Percentiles rank a stretch among this genome's conserved stretches.
Conservation (phyloP, 73 alveolate genomes). For the Vitrella brassicaformis region DNA sequence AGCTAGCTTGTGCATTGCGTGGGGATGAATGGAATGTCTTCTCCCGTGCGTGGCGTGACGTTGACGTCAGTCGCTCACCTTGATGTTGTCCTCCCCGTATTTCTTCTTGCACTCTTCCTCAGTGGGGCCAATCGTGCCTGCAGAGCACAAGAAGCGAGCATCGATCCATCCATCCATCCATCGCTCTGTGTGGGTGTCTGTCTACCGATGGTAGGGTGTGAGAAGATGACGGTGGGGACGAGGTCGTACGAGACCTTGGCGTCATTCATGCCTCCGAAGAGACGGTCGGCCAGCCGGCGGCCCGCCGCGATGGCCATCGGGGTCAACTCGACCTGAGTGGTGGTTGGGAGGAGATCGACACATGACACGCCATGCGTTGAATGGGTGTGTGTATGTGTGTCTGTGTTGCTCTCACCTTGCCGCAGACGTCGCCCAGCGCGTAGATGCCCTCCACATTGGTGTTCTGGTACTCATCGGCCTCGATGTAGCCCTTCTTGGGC, state of each 20-base stretch:
- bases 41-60: not conserved
- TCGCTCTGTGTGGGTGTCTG: not conserved
- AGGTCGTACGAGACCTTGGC: conserved; percentile 49
- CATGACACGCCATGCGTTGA: not conserved
- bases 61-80: not conserved
- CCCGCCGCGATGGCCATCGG: conserved; percentile 94
- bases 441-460: conserved; percentile 69
- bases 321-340: conserved; percentile 59
- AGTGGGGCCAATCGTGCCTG: not conserved
- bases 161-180: not conserved
- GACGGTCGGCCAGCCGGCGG: conserved; percentile 67
- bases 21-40: not conserved
- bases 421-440: conserved; percentile 78
- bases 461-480: conserved; percentile 67
- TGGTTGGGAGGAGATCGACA: not conserved
- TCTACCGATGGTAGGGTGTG: conserved; percentile 70
- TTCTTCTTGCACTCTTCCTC: not conserved
- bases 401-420: not conserved
- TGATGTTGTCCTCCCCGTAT: not conserved
- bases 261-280: conserved; percentile 54
- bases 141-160: not conserved
- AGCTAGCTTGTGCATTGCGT: not conserved
- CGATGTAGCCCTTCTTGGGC: conserved; percentile 42
- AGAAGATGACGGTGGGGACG: conserved; percentile 71
- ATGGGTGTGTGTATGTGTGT: not conserved